A percentile compares a stretch with the other conserved stretches of the same genome.
These are phyloP conservation scores for Larix kaempferi DNA, from an alignment of 75 land plant genomes.

Conservation along the genomic window DNA sequence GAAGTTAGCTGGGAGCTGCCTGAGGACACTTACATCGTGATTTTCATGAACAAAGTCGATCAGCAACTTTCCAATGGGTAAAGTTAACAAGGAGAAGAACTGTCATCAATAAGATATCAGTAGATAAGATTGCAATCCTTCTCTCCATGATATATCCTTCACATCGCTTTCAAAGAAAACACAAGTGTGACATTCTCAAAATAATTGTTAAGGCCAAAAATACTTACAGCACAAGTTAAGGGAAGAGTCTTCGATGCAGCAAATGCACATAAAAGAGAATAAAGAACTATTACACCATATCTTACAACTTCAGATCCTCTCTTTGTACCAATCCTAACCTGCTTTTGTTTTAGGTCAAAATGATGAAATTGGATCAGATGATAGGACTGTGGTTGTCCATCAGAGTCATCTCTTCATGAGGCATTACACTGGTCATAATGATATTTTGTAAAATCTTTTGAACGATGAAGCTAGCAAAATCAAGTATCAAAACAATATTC, in stretches of 20 bases:
- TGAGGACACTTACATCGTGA: conserved; percentile 41
- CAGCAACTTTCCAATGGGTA: conserved; percentile 59
- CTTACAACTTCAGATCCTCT: conserved; percentile 65
- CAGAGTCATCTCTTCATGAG: neutral
- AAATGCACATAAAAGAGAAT: conserved; percentile 34
- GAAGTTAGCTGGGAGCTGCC: no score
- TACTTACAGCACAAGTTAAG: conserved; percentile 57
- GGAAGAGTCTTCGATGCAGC: conserved; percentile 56
- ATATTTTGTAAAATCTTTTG: no score
- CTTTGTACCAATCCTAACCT: conserved; percentile 84
- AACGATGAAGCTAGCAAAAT: neutral
- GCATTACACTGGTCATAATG: neutral
- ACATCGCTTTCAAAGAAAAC: neutral
- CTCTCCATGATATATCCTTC: neutral
- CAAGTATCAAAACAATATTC: neutral
- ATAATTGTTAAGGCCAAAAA: neutral
- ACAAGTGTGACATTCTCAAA: neutral
- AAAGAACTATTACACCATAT: conserved; percentile 44
- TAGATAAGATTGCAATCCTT: neutral
- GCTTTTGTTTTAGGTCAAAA: neutral
- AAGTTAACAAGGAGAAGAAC: conserved; percentile 50
- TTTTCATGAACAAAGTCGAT: conserved; percentile 57
- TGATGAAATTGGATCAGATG: neutral
- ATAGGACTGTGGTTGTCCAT: neutral
- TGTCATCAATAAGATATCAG: conserved; percentile 14